These are phyloP conservation scores for Ophiocordyceps robertsii DNA, from an alignment of 2,329 filamentous ascomycete species.

Conservation along the genomic window DNA sequence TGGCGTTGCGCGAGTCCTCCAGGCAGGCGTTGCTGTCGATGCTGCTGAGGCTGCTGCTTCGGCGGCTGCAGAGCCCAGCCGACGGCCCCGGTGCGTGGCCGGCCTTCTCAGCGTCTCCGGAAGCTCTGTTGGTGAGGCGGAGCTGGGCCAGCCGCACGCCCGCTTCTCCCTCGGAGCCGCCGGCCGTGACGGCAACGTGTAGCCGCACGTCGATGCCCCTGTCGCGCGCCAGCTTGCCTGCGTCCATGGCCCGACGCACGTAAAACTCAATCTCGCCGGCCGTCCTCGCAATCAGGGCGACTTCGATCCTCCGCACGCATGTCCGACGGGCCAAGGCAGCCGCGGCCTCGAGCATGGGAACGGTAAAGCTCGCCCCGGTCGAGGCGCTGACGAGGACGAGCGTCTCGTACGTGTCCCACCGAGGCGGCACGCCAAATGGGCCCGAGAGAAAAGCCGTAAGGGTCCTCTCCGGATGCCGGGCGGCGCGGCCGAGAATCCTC, in stretches of 20 bases:
- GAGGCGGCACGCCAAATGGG: conserved; percentile 40
- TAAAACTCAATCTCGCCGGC: conserved; percentile 44
- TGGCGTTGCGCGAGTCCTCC: not conserved
- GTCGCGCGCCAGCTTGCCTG: conserved; percentile 22
- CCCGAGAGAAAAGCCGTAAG: conserved; percentile 34
- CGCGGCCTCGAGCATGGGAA: conserved; percentile 44
- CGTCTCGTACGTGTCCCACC: conserved; percentile 45
- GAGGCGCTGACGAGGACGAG: conserved; percentile 47
- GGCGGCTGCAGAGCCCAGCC: not conserved
- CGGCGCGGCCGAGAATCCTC: conserved; percentile 33
- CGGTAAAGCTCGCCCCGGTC: conserved; percentile 47
- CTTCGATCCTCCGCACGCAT: conserved; percentile 39
- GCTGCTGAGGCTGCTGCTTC: not conserved
- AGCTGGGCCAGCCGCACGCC: conserved; percentile 2
- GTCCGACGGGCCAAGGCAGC: conserved; percentile 24
- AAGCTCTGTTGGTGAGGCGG: not conserved
- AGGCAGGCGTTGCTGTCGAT: not conserved
- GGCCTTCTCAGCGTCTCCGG: not conserved
- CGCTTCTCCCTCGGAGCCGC: not conserved
- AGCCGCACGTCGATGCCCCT: conserved; percentile 36
- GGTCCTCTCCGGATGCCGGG: conserved; percentile 17
- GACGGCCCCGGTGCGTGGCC: not conserved
- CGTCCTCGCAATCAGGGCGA: conserved; percentile 37
- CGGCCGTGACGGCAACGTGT: conserved; percentile 39
- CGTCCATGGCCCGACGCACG: conserved; percentile 31